A percentile compares a stretch with the other conserved stretches of the same genome.
These are phyloP conservation scores for Pseudomonodictys pantanalensis DNA, from an alignment of 495 filamentous ascomycete genomes.

Conservation along the genomic window DNA sequence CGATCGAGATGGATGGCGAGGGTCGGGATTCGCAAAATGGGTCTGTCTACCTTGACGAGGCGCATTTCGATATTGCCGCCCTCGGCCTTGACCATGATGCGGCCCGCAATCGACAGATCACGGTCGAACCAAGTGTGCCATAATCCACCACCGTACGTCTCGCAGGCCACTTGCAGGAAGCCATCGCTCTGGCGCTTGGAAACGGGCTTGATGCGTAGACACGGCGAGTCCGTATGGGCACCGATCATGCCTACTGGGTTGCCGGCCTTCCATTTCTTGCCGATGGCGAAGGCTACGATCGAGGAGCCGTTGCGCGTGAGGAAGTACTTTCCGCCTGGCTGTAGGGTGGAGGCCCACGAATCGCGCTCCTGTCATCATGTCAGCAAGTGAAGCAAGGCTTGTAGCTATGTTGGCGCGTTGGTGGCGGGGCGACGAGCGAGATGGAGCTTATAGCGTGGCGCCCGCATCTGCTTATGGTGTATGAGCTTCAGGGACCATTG, in stretches of 20 bases:
- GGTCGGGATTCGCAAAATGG: slow-evolving; percentile 86
- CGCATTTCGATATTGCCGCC: slow-evolving; percentile 77
- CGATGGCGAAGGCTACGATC: slow-evolving; percentile 91
- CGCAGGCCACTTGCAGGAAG: slow-evolving; percentile 94
- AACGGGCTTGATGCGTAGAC: slow-evolving; percentile 85
- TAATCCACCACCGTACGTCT: slow-evolving; percentile 90
- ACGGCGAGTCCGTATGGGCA: slow-evolving; percentile 93
- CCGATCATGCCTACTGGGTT: slow-evolving; percentile 94
- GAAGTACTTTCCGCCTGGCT: slow-evolving; percentile 91
- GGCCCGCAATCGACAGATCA: slow-evolving; percentile 86
- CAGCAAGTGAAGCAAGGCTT: no score
- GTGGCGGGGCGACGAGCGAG: no score
- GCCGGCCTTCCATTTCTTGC: slow-evolving; percentile 87
- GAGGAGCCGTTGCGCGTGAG: slow-evolving; percentile 92
- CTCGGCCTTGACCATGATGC: slow-evolving; percentile 72
- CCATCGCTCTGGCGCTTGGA: slow-evolving; percentile 83
- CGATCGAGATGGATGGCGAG: slow-evolving; percentile 92
- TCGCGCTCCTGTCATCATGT: slow-evolving; percentile 78
- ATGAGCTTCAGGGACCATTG: no score
- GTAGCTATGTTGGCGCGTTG: no score
- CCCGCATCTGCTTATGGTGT: no score
- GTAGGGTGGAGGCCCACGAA: slow-evolving; percentile 74
- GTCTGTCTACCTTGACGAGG: slow-evolving; percentile 85
- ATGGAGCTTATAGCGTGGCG: no score
- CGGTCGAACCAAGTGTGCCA: slow-evolving; percentile 92